Evolutionary conservation across 2,329 filamentous ascomycete species (phyloP).

Genomic region (Fusarium sp.): DNA sequence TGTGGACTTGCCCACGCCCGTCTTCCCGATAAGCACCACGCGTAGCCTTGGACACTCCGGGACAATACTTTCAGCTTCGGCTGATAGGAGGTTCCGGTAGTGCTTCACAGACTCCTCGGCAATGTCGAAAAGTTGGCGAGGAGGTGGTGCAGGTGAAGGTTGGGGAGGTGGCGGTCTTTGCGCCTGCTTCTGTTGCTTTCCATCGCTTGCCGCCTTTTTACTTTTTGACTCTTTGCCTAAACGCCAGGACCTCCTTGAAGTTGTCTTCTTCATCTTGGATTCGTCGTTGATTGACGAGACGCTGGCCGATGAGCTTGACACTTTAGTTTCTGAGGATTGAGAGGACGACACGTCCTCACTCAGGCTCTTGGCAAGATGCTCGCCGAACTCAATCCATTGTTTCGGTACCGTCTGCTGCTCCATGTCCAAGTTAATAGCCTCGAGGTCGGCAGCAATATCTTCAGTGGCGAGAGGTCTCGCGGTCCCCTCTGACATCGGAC

Average conservation of each 20-base stretch:
- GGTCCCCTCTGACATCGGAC: not conserved
- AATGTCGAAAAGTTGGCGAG: not conserved
- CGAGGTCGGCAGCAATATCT: not conserved
- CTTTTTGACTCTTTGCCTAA: not conserved
- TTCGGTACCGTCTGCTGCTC: not conserved
- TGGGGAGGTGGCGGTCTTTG: not conserved
- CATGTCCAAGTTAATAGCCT: not conserved
- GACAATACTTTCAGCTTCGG: not conserved
- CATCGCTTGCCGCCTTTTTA: not conserved
- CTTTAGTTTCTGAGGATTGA: not conserved
- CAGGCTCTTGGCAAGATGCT: not conserved
- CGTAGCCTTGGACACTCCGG: not conserved
- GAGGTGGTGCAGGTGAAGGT: not conserved
- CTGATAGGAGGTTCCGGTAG: not conserved
- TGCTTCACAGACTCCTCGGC: not conserved
- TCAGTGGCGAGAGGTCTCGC: not conserved
- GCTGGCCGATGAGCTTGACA: not conserved
- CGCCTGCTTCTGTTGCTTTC: not conserved
- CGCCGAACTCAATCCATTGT: not conserved
- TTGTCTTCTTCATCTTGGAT: not conserved
- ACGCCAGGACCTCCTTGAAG: not conserved
- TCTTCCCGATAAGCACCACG: not conserved
- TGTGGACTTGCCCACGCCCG: not conserved
- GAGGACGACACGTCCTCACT: not conserved
- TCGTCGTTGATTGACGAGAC: not conserved